These are phyloP conservation scores for Amphicarpaea edgeworthii DNA, from an alignment of 306 rosid genomes.

Conservation along the genomic window DNA sequence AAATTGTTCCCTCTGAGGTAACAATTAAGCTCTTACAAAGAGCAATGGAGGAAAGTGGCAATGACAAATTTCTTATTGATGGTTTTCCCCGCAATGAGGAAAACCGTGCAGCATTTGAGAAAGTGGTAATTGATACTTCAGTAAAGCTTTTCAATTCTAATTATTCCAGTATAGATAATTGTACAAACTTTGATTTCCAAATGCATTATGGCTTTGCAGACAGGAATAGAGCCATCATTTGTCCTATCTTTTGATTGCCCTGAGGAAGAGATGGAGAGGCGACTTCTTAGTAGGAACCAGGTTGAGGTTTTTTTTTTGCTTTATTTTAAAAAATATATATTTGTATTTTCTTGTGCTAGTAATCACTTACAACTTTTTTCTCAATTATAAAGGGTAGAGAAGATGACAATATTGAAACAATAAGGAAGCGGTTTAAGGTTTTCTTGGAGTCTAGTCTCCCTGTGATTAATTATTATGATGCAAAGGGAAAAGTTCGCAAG, in stretches of 20 bases:
- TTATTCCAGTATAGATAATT: slow-evolving; percentile 26
- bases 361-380: slow-evolving; percentile 20
- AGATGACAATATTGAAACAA: slow-evolving; percentile 96
- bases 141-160: slow-evolving; percentile 9
- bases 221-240: slow-evolving; percentile 83
- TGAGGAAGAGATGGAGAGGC: slow-evolving; percentile 92
- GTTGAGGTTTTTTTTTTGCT: slow-evolving; percentile 49
- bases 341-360: slow-evolving; percentile 9
- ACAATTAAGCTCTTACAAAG: slow-evolving; percentile 88
- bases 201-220: slow-evolving; percentile 64
- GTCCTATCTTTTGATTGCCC: slow-evolving; percentile 89
- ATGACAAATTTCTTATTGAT: slow-evolving; percentile 95
- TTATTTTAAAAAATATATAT: background rate
- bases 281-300: slow-evolving; percentile 90
- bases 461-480: slow-evolving; percentile 75
- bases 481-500: slow-evolving; percentile 84
- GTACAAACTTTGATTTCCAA: slow-evolving; percentile 31
- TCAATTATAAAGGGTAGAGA: slow-evolving; percentile 78
- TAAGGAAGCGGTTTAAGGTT: slow-evolving; percentile 93
- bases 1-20: slow-evolving; percentile 95
- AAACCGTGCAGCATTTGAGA: slow-evolving; percentile 98
- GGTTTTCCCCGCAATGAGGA: slow-evolving; percentile 99
- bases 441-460: slow-evolving; percentile 91
- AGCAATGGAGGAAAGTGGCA: slow-evolving; percentile 80
- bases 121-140: slow-evolving; percentile 61